Base-by-base conservation (phyloP, 225 moss, liverwort and hornwort genomes). In the Pseudoscleropodium purum region DNA sequence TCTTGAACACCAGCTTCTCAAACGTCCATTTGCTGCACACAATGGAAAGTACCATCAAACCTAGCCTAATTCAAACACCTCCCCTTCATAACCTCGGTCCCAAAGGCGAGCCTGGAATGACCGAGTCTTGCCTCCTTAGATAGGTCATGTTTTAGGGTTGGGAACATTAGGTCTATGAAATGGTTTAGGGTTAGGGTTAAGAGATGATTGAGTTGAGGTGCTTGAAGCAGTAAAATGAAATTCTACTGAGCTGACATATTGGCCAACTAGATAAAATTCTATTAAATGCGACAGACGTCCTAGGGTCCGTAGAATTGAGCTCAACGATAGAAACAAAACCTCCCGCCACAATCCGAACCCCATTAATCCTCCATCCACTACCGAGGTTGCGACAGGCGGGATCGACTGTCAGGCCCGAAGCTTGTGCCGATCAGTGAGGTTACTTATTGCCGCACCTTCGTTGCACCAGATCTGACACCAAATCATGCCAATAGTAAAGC, bases 1-100 rank as follows among this genome's bases (percentile, higher is more conserved):
- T 91, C 47, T 90, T 94, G 90, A 94, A 97, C 41, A 95, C 93
- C 30, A 97, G 75, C 72, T 97, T 97, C 90, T 96, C 97, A 37
- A 97, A 92, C 41, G 90, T 92, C 97, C 97, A 96, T 45, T 93
- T 92, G 49, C 97, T 97, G 94, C 84, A 85, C 54, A 69, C 17
- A 75, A 64, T 18, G 34, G 23, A 54, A 56, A 70, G 63, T n/a
- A 25, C 75, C 39, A 69, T 30, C 30, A 84, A 3, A 5, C 69
- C 51, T 54, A 37, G 25, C 56, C 56, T 31, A 31, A 30, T 23
- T 25, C 41, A n/a, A 86, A 23, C 39, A 76, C 23, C n/a, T 64
- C 4, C 37, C 9, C 61, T 54, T 66, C 78, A 24, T 16, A 66
- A 79, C 30, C 18, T 51, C 27, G 29, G 47, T 63, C 11, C 13